phyloP scores from a whole-genome alignment of 192 early-diverging fungal genomes.

The Umbelopsis vinacea region DNA sequence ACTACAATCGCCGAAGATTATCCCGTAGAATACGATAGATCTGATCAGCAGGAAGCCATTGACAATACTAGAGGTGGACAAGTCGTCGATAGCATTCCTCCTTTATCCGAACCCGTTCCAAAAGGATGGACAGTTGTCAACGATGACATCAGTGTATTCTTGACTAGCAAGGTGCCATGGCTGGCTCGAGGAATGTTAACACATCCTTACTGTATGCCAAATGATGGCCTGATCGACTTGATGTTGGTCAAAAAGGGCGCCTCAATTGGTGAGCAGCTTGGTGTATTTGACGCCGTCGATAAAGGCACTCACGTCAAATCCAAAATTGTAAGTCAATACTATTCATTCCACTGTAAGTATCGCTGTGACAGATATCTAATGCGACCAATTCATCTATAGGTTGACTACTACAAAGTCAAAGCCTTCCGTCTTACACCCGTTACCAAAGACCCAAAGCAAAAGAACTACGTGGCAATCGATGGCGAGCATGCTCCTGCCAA shows the following conservation, averaged over 20 bases:
- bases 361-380: not conserved
- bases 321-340: conserved; percentile 45
- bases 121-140: conserved; percentile 52
- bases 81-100: conserved; percentile 29
- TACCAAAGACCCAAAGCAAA: conserved; percentile 14
- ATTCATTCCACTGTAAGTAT: not conserved
- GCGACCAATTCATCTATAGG: conserved; percentile 31
- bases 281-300: conserved; percentile 47
- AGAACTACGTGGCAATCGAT: conserved; percentile 57
- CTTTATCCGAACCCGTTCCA: conserved; percentile 39
- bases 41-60: conserved; percentile 2
- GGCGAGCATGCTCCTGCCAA: conserved; percentile 56
- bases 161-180: conserved; percentile 55
- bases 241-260: conserved; percentile 39
- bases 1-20: conserved; percentile 45
- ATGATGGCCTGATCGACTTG: conserved; percentile 58
- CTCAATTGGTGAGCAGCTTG: conserved; percentile 33
- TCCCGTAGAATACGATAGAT: conserved; percentile 2
- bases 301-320: conserved; percentile 50
- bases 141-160: conserved; percentile 46
- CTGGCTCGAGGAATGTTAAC: conserved; percentile 46
- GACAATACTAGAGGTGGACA: not conserved
- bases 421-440: conserved; percentile 58
- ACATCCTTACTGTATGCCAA: conserved; percentile 56
- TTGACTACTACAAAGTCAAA: conserved; percentile 62